Evolutionary conservation across 352 stramenopile genomes (phyloP).

Genomic region (Pythium apleroticum): DNA sequence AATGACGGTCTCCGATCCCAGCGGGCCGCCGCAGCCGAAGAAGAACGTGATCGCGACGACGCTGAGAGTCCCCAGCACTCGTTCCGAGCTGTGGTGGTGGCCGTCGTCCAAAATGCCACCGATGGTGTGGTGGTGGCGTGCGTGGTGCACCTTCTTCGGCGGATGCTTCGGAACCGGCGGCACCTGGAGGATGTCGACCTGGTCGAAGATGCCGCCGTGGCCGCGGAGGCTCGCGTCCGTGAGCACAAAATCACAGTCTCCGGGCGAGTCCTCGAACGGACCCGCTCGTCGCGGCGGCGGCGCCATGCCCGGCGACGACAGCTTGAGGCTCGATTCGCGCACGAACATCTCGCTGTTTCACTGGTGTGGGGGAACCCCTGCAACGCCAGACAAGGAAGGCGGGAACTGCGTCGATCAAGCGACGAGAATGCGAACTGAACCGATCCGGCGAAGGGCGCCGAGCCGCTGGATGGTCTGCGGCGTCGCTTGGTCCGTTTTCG

Average conservation of each 20-base stretch:
- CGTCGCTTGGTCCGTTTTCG: not conserved
- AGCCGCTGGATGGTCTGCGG: not conserved
- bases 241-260: slow-evolving; percentile 15
- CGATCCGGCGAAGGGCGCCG: no score
- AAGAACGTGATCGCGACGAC: slow-evolving; percentile 34
- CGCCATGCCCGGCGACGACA: slow-evolving; percentile 5
- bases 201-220: not conserved
- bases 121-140: not conserved
- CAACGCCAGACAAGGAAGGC: no score
- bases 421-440: not conserved
- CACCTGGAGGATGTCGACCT: slow-evolving; percentile 14
- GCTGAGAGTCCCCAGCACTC: slow-evolving; percentile 19
- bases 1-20: slow-evolving; percentile 21
- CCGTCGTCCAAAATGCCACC: not conserved
- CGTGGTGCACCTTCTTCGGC: not conserved
- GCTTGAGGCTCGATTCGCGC: slow-evolving; percentile 6
- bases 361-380: not conserved
- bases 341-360: not conserved
- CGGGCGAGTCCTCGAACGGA: not conserved
- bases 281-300: not conserved
- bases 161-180: not conserved
- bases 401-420: not conserved
- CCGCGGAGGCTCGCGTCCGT: slow-evolving; percentile 2
- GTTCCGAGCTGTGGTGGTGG: not conserved
- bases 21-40: slow-evolving; percentile 34